Base-by-base conservation (phyloP, 345 rosid species). In the Psidium friedrichsthalianum region DNA sequence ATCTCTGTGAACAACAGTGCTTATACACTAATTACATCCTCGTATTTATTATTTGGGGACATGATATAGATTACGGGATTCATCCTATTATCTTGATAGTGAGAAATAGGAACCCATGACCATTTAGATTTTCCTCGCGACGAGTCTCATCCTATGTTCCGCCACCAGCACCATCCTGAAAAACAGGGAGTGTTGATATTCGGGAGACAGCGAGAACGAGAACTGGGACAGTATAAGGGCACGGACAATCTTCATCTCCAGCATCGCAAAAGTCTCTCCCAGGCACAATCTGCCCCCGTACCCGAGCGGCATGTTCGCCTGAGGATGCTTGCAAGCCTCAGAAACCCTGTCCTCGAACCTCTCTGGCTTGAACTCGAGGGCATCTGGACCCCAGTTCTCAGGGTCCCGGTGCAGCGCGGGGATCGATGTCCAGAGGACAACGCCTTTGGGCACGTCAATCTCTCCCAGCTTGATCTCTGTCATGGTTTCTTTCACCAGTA, bases 341-440 rank as follows among this genome's bases (percentile, higher is more conserved):
- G 90, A 64, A 5, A 90, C 85, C 21, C 93, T 92, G 16, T 82
- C 53, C 25, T 44, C 32, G 49, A 90, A 92, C 82, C 95, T 89
- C 44, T 83, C 85, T 3, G 96, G 95, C 78, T 92, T 92, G 87
- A 92, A 92, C 32, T 87, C 91, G 58, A 88, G 83, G 6, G 92
- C 90, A 42, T 92, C 91, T 8, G 59, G 53, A 56, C 95, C 95
- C 94, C 95, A 91, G 58, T 56, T 85, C 44, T 83, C 55, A 22
- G 87, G 83, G 59, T 91, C 84, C 52, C 90, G 83, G 57, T 91
- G 91, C 32, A 90, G 83, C 12, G 49, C 53, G 1, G 86, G 49
- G 6, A 89, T 51, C 3, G 85, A 89, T 59, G 84, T 84, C 81
- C 86, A 64, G 69, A 92, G 78, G 49, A 74, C 12, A 10, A 86